Evolutionary conservation across 2,329 filamentous ascomycete species (phyloP).

Genomic region (Paecilomyces dactylethromorphus): DNA sequence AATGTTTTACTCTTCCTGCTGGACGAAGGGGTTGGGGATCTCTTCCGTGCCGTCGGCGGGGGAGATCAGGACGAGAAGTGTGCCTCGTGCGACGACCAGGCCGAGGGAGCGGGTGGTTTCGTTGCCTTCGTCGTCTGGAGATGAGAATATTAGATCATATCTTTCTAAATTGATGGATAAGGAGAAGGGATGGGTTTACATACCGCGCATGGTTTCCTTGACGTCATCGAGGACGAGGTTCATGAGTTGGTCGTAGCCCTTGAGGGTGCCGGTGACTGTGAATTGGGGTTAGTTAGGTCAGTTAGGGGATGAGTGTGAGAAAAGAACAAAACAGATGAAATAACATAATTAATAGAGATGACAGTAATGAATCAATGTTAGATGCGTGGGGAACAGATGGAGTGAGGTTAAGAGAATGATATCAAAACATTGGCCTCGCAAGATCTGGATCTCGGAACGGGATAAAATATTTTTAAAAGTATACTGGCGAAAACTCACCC

Average conservation of each 20-base stretch:
- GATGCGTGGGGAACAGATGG: too few species aligned
- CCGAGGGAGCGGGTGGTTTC: conserved; percentile 73
- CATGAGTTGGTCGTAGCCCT: conserved; percentile 96
- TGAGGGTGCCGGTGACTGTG: conserved; percentile 77
- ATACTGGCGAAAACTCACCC: conserved; percentile 47
- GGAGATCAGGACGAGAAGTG: conserved; percentile 84
- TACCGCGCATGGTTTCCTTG: conserved; percentile 82
- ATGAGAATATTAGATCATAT: not conserved
- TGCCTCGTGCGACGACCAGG: conserved; percentile 84
- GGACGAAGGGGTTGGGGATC: conserved; percentile 88
- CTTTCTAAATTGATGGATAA: not conserved
- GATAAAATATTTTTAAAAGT: not conserved
- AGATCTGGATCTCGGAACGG: too few species aligned
- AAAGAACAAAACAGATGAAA: not conserved
- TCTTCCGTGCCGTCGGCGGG: conserved; percentile 92
- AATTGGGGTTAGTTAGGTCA: conserved; percentile 2
- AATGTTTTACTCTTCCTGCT: conserved; percentile 58
- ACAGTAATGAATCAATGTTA: not conserved
- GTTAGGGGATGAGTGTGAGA: not conserved
- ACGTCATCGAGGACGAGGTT: conserved; percentile 95
- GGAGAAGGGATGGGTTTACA: conserved; percentile 14
- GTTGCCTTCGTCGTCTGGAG: conserved; percentile 84
- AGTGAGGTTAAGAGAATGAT: too few species aligned
- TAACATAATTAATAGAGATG: not conserved
- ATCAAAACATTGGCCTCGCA: too few species aligned